These are phyloP conservation scores for Biscutella auriculata DNA, from an alignment of 441 rosid species.

Conservation along the genomic window DNA sequence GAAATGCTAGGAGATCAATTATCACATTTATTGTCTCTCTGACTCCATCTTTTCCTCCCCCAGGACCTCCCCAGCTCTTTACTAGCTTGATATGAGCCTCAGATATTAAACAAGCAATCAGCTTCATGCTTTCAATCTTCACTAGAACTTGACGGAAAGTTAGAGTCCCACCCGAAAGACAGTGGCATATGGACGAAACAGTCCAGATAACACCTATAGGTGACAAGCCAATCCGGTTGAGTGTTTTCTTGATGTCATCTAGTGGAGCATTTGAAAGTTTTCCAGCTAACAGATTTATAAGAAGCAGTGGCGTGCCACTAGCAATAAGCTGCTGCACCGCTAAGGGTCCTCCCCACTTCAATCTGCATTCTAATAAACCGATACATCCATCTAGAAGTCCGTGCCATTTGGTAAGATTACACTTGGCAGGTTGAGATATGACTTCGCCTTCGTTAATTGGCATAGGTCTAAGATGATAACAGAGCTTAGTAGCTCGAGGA, in stretches of 20 bases:
- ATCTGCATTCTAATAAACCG: conserved; percentile 75
- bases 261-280: conserved; percentile 29
- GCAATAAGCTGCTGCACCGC: conserved; percentile 81
- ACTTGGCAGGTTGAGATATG: conserved; percentile 17
- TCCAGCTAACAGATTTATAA: conserved; percentile 47
- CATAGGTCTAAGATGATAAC: conserved; percentile 58
- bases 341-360: conserved; percentile 82
- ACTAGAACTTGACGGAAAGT: conserved; percentile 69
- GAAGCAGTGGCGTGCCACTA: conserved; percentile 77
- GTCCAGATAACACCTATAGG: conserved; percentile 81
- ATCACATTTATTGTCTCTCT: conserved; percentile 63
- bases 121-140: conserved; percentile 52
- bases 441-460: conserved; percentile 32
- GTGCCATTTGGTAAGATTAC: conserved; percentile 86
- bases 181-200: conserved; percentile 70
- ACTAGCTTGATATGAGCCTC: conserved; percentile 79
- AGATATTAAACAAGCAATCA: conserved; percentile 45
- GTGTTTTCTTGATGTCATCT: conserved; percentile 30
- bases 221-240: conserved; percentile 51
- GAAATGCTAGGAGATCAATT: conserved; percentile 83
- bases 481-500: conserved; percentile 75
- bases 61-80: conserved; percentile 79
- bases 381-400: conserved; percentile 90
- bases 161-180: conserved; percentile 71
- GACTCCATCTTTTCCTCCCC: conserved; percentile 86